phyloP scores from a whole-genome alignment of 1,284 basidiomycete genomes.

The Malassezia japonica region DNA sequence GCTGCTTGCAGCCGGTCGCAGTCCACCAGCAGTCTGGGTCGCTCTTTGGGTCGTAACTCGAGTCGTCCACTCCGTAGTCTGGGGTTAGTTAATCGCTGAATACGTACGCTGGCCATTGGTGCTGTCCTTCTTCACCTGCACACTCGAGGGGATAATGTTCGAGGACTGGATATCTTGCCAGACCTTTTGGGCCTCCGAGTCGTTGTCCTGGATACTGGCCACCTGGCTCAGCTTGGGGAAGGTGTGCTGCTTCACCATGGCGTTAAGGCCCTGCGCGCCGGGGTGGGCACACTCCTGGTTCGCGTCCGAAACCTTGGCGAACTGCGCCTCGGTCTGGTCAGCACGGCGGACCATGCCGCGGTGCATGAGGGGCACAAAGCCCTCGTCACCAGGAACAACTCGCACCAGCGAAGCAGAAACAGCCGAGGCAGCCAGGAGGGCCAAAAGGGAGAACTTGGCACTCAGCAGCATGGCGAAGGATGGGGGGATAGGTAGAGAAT shows the following conservation, averaged over 20 bases:
- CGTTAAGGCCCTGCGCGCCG: conserved; percentile 15
- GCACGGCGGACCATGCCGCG: not conserved
- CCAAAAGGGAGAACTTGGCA: not conserved
- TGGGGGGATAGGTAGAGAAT: too few relatives aligned
- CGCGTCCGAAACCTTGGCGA: not conserved
- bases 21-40: conserved; percentile 47
- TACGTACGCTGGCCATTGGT: not conserved
- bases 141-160: conserved; percentile 9
- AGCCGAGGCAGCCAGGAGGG: not conserved
- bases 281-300: not conserved
- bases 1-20: conserved; percentile 32
- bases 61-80: conserved; percentile 10
- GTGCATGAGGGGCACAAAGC: too few relatives aligned
- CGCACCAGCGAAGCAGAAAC: not conserved
- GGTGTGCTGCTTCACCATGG: conserved; percentile 14
- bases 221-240: conserved; percentile 23
- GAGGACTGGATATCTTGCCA: conserved; percentile 16
- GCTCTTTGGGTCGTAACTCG: conserved; percentile 9
- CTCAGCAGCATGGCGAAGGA: not conserved
- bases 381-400: not conserved
- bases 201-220: not conserved
- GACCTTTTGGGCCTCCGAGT: not conserved
- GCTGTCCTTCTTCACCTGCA: conserved; percentile 6
- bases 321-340: not conserved
- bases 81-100: not conserved